A percentile compares a stretch with the other conserved stretches of the same genome.
phyloP scores from a whole-genome alignment of 2,329 filamentous ascomycete genomes.

The Claviceps spartinae region DNA sequence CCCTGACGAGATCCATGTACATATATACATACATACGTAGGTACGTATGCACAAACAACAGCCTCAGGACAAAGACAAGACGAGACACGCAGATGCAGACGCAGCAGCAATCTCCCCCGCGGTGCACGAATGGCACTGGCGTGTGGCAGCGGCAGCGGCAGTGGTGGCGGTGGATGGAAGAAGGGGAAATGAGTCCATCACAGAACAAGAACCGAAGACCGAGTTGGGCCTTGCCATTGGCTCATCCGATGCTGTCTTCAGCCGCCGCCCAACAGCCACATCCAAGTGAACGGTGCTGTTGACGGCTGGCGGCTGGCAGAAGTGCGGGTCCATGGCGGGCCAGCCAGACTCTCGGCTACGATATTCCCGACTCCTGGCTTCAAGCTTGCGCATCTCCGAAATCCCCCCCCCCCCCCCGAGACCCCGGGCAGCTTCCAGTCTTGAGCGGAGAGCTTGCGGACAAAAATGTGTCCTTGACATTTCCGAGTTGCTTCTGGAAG shows the following conservation, averaged over 20 bases:
- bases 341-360: neutral
- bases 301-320: neutral
- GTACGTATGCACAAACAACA: too few relatives aligned
- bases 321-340: neutral
- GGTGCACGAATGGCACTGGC: neutral
- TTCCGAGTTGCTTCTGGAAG: neutral
- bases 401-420: neutral
- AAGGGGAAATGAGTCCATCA: neutral
- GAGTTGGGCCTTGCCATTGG: neutral
- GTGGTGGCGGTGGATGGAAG: neutral
- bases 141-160: neutral
- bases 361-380: neutral
- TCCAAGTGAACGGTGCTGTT: neutral
- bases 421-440: neutral
- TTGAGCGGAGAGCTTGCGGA: neutral
- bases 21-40: too few relatives aligned
- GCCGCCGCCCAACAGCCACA: conserved; percentile 1
- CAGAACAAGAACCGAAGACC: neutral
- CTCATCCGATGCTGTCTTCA: neutral
- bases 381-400: neutral
- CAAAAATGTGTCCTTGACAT: neutral
- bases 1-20: too few relatives aligned
- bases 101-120: neutral
- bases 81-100: neutral
- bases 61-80: neutral